phyloP scores from a whole-genome alignment of 2,329 filamentous ascomycete genomes.

The Clathrospora elynae region DNA sequence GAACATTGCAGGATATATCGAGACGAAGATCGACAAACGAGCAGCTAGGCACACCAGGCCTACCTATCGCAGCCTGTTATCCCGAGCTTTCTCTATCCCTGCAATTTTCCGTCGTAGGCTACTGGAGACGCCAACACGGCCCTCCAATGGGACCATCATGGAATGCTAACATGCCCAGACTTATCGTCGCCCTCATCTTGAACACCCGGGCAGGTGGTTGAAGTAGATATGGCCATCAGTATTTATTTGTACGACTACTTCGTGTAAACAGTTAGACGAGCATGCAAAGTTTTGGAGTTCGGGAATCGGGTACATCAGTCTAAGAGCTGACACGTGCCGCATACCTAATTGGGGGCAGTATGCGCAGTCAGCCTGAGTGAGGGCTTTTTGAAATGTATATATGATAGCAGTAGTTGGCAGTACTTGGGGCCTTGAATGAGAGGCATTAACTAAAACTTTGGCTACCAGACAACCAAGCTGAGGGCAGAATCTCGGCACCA shows the following conservation, averaged over 20 bases:
- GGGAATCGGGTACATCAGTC: slow-evolving; percentile 11
- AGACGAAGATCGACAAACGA: too few species aligned
- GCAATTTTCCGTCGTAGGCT: too few species aligned
- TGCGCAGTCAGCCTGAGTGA: slow-evolving; percentile 5
- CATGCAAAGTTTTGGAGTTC: slow-evolving; percentile 34
- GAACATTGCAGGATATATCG: too few species aligned
- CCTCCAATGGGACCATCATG: not conserved
- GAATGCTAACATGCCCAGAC: slow-evolving; percentile 55
- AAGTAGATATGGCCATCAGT: slow-evolving; percentile 14
- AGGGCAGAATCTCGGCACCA: slow-evolving; percentile 6
- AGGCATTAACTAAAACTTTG: slow-evolving; percentile 4
- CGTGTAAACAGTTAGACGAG: slow-evolving; percentile 26
- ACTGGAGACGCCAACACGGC: not conserved
- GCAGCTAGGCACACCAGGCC: too few species aligned
- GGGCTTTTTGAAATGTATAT: slow-evolving; percentile 6
- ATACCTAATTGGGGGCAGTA: slow-evolving; percentile 9
- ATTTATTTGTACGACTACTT: slow-evolving; percentile 43
- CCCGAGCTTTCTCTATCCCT: too few species aligned
- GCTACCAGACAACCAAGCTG: slow-evolving; percentile 8
- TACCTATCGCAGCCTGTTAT: too few species aligned
- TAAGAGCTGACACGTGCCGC: slow-evolving; percentile 10
- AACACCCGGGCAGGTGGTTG: slow-evolving; percentile 79
- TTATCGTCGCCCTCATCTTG: slow-evolving; percentile 91
- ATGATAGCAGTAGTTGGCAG: slow-evolving; percentile 17
- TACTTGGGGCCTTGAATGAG: slow-evolving; percentile 5